Conservation (phyloP, 148 eudicot species). For the Fallopia convolvulus region DNA sequence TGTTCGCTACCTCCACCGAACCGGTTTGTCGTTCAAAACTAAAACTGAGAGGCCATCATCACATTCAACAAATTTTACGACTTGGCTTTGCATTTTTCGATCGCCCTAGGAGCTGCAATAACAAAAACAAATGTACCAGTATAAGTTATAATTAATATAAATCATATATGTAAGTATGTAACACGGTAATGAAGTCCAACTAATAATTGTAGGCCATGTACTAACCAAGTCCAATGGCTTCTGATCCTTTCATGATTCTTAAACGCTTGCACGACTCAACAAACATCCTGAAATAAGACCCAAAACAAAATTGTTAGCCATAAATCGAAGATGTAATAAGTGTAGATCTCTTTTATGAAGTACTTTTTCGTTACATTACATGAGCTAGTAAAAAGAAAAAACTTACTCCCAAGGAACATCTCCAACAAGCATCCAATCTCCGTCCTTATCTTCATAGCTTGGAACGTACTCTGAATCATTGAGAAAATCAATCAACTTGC, state of each 20-base stretch:
- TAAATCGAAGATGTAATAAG: neutral
- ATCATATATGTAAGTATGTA: neutral
- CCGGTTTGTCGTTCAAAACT: neutral
- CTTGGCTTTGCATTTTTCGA: conserved; percentile 45
- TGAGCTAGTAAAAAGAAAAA: neutral
- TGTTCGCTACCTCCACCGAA: neutral
- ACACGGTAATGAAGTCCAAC: neutral
- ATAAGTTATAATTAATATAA: neutral
- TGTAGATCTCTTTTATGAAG: neutral
- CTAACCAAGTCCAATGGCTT: conserved; percentile 57
- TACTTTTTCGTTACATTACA: neutral
- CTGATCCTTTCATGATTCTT: conserved; percentile 61
- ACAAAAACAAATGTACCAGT: neutral
- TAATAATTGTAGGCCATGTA: neutral
- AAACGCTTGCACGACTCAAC: conserved; percentile 55
- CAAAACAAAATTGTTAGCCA: neutral
- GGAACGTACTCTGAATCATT: neutral
- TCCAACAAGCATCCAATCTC: conserved; percentile 7
- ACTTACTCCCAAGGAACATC: conserved; percentile 12
- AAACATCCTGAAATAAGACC: conserved; percentile 32
- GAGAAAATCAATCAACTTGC: conserved; percentile 4
- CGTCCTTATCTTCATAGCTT: conserved; percentile 6
- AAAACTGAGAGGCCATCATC: neutral
- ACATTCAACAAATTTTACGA: neutral
- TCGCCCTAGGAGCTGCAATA: conserved; percentile 55